phyloP scores from a whole-genome alignment of 495 filamentous ascomycete genomes.

The Arthonia radiata region DNA sequence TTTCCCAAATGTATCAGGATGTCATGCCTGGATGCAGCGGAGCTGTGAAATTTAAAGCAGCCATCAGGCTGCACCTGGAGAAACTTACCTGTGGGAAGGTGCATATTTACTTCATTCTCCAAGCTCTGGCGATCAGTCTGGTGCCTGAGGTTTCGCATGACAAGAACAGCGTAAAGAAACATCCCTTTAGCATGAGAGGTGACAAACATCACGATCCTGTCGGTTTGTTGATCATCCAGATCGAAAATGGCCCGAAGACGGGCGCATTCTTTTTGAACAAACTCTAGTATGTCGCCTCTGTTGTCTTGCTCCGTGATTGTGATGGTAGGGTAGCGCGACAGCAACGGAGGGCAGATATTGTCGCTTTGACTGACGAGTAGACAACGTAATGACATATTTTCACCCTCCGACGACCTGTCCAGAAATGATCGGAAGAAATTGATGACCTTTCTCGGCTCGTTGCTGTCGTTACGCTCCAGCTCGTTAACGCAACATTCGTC shows the following conservation, averaged over 20 bases:
- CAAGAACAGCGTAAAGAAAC: conserved; percentile 24
- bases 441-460: conserved; percentile 3
- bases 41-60: no score
- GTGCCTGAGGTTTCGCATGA: conserved; percentile 15
- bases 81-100: conserved; percentile 14
- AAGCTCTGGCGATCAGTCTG: conserved; percentile 12
- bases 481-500: no score
- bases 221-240: conserved; percentile 4
- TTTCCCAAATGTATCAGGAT: no score
- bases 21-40: no score
- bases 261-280: no score
- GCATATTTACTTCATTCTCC: conserved; percentile 10
- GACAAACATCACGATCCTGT: conserved; percentile 6
- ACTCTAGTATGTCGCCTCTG: conserved; percentile 9
- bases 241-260: conserved; percentile 11
- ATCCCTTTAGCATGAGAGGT: conserved; percentile 15
- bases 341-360: no score
- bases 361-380: conserved; percentile 20
- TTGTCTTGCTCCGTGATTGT: no score
- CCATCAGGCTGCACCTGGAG: no score
- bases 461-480: background rate
- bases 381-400: conserved; percentile 11
- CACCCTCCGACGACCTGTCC: conserved; percentile 7
- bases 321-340: no score
- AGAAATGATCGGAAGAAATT: conserved; percentile 8